phyloP scores from a whole-genome alignment of 495 filamentous ascomycete genomes.

The Aeminium ludgeri region DNA sequence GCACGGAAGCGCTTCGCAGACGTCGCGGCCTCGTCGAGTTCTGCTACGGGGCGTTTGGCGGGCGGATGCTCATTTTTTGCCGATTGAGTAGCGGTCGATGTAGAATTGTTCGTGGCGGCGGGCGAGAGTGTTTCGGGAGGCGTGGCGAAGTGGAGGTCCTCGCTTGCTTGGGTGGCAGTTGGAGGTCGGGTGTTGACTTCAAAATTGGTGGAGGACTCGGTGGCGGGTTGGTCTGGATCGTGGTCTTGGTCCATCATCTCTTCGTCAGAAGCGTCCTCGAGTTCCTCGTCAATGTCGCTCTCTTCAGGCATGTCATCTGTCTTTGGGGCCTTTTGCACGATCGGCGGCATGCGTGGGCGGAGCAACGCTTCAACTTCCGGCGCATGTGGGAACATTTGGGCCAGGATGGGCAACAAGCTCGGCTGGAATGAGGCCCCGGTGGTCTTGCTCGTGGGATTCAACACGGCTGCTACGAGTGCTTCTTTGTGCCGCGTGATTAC shows the following conservation, averaged over 20 bases:
- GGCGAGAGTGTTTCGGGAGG: not conserved
- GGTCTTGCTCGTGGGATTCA: slow-evolving; percentile 50
- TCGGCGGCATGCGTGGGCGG: slow-evolving; percentile 43
- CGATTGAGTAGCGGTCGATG: too few relatives aligned
- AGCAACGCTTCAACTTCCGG: slow-evolving; percentile 56
- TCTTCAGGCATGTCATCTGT: slow-evolving; percentile 12
- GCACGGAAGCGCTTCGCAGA: slow-evolving; percentile 5
- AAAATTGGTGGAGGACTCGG: not conserved
- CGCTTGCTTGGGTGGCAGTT: not conserved
- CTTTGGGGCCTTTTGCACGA: slow-evolving; percentile 4
- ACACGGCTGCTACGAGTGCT: slow-evolving; percentile 59
- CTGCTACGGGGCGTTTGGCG: not conserved
- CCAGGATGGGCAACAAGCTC: slow-evolving; percentile 64
- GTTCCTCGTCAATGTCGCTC: slow-evolving; percentile 10
- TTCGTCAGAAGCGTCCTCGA: slow-evolving; percentile 5
- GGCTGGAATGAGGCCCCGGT: slow-evolving; percentile 39
- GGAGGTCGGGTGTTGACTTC: not conserved
- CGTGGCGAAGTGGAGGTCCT: slow-evolving; percentile 5
- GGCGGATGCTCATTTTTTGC: not conserved
- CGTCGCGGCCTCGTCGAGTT: not conserved
- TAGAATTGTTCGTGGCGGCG: too few relatives aligned
- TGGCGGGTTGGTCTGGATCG: not conserved
- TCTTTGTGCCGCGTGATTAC: slow-evolving; percentile 47
- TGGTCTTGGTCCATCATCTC: not conserved
- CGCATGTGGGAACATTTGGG: slow-evolving; percentile 38